Evolutionary conservation across 2,329 filamentous ascomycete species (phyloP).

Genomic region (Monilinia laxa): DNA sequence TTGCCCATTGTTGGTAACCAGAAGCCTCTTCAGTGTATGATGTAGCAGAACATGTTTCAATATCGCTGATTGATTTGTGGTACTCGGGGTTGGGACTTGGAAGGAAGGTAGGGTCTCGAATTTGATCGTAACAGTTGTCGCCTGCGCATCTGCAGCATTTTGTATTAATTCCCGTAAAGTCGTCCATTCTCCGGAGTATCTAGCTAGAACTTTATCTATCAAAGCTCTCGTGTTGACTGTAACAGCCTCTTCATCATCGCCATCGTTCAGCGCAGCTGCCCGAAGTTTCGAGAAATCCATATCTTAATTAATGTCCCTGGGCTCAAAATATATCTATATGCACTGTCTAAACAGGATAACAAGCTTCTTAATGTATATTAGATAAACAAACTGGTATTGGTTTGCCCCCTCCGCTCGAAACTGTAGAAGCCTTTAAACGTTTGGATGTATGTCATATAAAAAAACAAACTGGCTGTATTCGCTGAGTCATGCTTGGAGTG

Average conservation of each 20-base stretch:
- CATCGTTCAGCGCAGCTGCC: conserved; percentile 80
- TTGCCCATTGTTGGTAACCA: conserved; percentile 90
- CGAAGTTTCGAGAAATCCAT: conserved; percentile 78
- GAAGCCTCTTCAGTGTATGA: conserved; percentile 81
- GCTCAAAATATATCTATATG: conserved; percentile 1
- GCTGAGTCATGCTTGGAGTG: not conserved
- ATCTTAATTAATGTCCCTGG: not conserved
- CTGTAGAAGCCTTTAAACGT: too few relatives aligned
- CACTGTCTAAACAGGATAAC: not conserved
- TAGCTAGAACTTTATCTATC: conserved; percentile 95
- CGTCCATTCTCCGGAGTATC: conserved; percentile 95
- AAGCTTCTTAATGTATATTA: not conserved
- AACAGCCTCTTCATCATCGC: conserved; percentile 92
- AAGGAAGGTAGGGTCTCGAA: conserved; percentile 89
- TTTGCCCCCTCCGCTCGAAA: too few relatives aligned
- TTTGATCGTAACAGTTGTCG: conserved; percentile 82
- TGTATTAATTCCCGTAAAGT: conserved; percentile 90
- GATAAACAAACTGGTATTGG: not conserved
- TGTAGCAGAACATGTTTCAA: conserved; percentile 82
- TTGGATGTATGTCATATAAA: too few relatives aligned
- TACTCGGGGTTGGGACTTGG: conserved; percentile 63
- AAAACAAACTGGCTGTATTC: too few relatives aligned
- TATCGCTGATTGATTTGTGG: conserved; percentile 65
- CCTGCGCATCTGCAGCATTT: conserved; percentile 96
- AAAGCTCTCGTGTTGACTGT: conserved; percentile 95